Conservation (phyloP, 169 alveolate genomes). For the Babesia divergens region DNA sequence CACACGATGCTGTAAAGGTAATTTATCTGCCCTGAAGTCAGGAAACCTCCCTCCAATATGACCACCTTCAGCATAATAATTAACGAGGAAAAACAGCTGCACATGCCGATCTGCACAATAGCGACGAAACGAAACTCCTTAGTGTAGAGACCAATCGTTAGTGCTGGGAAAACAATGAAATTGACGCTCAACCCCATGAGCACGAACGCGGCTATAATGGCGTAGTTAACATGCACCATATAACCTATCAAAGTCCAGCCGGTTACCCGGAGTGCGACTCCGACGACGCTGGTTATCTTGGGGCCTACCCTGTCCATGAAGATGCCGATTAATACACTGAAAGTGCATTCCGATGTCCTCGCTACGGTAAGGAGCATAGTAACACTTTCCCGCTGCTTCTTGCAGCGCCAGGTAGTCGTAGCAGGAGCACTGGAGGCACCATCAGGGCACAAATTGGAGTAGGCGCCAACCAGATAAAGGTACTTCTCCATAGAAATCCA, state of each 20-base stretch:
- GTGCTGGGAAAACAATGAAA: constrained; percentile 44
- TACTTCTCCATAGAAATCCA: constrained; percentile 57
- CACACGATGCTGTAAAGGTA: constrained; percentile 6
- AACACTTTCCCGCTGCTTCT: constrained; percentile 35
- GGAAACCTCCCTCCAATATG: neutral
- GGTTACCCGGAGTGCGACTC: constrained; percentile 19
- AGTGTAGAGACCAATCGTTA: constrained; percentile 45
- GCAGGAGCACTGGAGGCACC: neutral
- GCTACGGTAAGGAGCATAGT: constrained; percentile 30
- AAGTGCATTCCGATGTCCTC: constrained; percentile 27
- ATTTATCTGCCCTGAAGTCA: constrained; percentile 6
- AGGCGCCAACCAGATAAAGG: constrained; percentile 35
- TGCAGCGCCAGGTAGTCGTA: constrained; percentile 33
- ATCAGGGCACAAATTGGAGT: constrained; percentile 3
- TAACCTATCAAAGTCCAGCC: constrained; percentile 50
- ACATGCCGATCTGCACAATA: constrained; percentile 32
- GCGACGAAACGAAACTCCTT: constrained; percentile 9
- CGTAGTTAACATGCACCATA: constrained; percentile 10
- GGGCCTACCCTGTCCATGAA: constrained; percentile 57
- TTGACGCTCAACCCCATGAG: constrained; percentile 36
- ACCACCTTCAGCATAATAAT: constrained; percentile 32
- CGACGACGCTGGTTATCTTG: constrained; percentile 18
- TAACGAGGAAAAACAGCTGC: constrained; percentile 36
- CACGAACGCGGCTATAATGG: constrained; percentile 16
- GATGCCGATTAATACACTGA: constrained; percentile 39